A percentile compares a stretch with the other conserved stretches of the same genome.
These are phyloP conservation scores for Blastobotrys proliferans DNA, from an alignment of 1,139 yeast species.

Conservation along the genomic window DNA sequence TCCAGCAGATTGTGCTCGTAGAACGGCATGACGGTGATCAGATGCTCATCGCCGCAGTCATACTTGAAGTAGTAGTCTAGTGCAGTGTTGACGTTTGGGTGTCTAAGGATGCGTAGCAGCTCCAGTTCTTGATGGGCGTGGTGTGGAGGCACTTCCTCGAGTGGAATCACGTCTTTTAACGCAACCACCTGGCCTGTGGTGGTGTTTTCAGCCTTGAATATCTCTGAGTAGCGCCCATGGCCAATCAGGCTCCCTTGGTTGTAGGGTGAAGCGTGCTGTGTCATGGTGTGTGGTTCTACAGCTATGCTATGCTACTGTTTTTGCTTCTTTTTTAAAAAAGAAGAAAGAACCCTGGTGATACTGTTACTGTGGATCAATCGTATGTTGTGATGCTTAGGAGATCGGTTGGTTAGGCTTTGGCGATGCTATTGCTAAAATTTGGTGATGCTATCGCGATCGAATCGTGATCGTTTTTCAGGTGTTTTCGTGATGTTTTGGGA, in stretches of 20 bases:
- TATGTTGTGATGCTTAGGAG: too few species aligned
- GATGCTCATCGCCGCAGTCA: constrained; percentile 36
- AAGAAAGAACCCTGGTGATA: too few species aligned
- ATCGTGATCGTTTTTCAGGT: too few species aligned
- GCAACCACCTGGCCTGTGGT: constrained; percentile 33
- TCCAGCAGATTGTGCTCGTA: constrained; percentile 36
- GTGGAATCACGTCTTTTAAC: constrained; percentile 44
- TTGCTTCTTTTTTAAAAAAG: too few species aligned
- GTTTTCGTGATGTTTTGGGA: too few species aligned
- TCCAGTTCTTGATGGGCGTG: constrained; percentile 41
- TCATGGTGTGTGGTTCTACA: too few species aligned
- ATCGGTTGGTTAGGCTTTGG: too few species aligned
- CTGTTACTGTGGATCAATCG: too few species aligned
- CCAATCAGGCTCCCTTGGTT: constrained; percentile 21
- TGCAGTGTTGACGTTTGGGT: constrained; percentile 27
- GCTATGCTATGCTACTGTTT: too few species aligned
- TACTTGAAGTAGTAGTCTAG: constrained; percentile 28
- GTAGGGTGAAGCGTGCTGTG: not conserved
- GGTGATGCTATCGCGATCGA: too few species aligned
- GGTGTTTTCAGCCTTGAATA: constrained; percentile 29
- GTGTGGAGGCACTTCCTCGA: constrained; percentile 50
- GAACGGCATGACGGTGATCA: constrained; percentile 42
- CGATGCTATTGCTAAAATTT: too few species aligned
- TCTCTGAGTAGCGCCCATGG: constrained; percentile 35
- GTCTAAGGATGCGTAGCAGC: constrained; percentile 31